Conservation (phyloP, 192 early-diverging fungal species). For the Lobulomyces angularis region DNA sequence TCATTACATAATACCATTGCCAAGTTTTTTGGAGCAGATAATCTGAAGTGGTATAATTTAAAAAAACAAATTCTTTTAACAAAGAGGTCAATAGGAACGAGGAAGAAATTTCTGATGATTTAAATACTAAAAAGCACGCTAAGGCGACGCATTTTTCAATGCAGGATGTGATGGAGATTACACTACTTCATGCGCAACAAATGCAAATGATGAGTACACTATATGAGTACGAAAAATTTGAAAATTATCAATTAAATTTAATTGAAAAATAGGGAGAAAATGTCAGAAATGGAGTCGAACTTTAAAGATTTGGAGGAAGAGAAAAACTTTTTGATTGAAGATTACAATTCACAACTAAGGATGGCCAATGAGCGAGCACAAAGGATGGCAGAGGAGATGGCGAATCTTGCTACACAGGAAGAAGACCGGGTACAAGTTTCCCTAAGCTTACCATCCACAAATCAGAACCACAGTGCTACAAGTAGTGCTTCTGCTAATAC, state of each 20-base stretch:
- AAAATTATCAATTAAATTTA: slow-evolving; percentile 1
- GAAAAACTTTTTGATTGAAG: slow-evolving; percentile 12
- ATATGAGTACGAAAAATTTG: slow-evolving; percentile 32
- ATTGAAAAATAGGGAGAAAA: slow-evolving; percentile 3
- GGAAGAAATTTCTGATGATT: too few species aligned
- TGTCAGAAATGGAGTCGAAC: slow-evolving; percentile 7
- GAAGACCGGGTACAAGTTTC: slow-evolving; percentile 2
- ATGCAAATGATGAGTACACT: slow-evolving; percentile 39
- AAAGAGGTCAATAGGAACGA: too few species aligned
- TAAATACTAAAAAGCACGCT: too few species aligned
- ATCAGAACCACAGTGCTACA: slow-evolving; percentile 5
- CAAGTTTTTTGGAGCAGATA: too few species aligned
- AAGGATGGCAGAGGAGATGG: slow-evolving; percentile 20
- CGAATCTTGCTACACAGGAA: slow-evolving; percentile 4
- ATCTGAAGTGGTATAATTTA: too few species aligned
- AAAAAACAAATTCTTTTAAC: too few species aligned
- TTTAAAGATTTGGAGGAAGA: slow-evolving; percentile 17
- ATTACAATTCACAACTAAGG: slow-evolving; percentile 16
- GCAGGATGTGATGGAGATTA: slow-evolving; percentile 49
- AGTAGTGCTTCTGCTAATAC: too few species aligned
- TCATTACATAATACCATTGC: too few species aligned
- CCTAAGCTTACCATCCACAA: too few species aligned
- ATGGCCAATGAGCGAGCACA: slow-evolving; percentile 25
- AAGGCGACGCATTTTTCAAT: slow-evolving; percentile 26
- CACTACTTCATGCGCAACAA: slow-evolving; percentile 46